phyloP scores from a whole-genome alignment of 2,329 filamentous ascomycete species.

The Aureobasidium zeae region DNA sequence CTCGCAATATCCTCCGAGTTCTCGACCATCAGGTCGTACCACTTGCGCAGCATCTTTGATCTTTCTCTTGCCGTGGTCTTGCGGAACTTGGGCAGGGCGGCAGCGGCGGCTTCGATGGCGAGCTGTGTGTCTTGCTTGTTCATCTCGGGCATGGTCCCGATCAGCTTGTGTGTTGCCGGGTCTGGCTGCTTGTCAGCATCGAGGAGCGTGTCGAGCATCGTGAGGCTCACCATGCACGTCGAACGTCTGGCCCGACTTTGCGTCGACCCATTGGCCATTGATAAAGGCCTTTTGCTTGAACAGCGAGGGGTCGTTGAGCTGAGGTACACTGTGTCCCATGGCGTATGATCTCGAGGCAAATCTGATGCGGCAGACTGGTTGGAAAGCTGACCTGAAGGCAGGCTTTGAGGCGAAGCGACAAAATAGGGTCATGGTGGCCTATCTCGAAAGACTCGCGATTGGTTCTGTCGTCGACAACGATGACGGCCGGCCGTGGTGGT shows the following conservation, averaged over 20 bases:
- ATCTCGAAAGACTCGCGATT: neutral
- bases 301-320: slow-evolving; percentile 48
- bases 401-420: slow-evolving; percentile 12
- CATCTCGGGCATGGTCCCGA: slow-evolving; percentile 82
- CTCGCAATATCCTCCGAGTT: slow-evolving; percentile 73
- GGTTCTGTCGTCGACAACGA: slow-evolving; percentile 5
- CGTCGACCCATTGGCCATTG: slow-evolving; percentile 84
- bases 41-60: slow-evolving; percentile 63
- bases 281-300: slow-evolving; percentile 80
- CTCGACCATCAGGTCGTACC: slow-evolving; percentile 71
- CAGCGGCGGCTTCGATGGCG: slow-evolving; percentile 74
- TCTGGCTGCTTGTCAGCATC: slow-evolving; percentile 42
- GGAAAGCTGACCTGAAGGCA: slow-evolving; percentile 18
- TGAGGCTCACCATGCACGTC: slow-evolving; percentile 51
- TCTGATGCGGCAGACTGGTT: slow-evolving; percentile 24
- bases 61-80: slow-evolving; percentile 65
- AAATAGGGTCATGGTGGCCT: slow-evolving; percentile 13
- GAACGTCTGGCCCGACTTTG: slow-evolving; percentile 84
- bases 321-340: slow-evolving; percentile 36
- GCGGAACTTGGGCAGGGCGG: slow-evolving; percentile 63
- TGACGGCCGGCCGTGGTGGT: neutral
- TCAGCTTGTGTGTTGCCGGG: slow-evolving; percentile 69
- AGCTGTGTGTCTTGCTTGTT: slow-evolving; percentile 63
- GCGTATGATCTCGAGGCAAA: slow-evolving; percentile 34
- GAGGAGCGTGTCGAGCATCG: neutral